Percentiles rank a stretch among this genome's conserved stretches.
These are phyloP conservation scores for Balansia obtecta DNA, from an alignment of 2,329 filamentous ascomycete genomes.

Conservation along the genomic window DNA sequence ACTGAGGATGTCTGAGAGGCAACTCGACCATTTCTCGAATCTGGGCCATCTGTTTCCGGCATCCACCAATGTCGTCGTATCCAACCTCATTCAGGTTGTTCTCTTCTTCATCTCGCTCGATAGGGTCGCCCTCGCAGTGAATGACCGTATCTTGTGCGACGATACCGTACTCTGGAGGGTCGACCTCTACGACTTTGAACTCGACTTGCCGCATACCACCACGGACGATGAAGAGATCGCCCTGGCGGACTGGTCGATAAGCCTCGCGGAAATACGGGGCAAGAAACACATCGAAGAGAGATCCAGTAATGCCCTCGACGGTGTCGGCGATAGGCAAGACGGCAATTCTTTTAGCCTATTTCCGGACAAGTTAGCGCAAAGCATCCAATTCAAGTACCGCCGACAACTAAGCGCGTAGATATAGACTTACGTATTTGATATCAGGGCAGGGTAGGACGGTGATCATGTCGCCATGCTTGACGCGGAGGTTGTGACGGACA, in stretches of 20 bases:
- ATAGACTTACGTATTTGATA: conserved; percentile 89
- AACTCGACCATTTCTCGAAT: conserved; percentile 98
- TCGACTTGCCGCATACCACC: conserved; percentile 98
- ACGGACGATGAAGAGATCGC: conserved; percentile 92
- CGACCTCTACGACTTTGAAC: conserved; percentile 98
- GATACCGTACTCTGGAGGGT: conserved; percentile 96
- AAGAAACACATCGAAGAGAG: conserved; percentile 97
- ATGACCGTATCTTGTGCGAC: conserved; percentile 98
- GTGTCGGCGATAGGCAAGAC: conserved; percentile 97
- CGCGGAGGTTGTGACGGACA: conserved; percentile 92
- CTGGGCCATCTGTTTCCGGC: conserved; percentile 99
- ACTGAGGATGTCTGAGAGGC: conserved; percentile 88
- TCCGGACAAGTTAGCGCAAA: too few species aligned
- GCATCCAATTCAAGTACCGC: too few species aligned
- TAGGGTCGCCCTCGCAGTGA: conserved; percentile 78
- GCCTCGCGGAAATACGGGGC: conserved; percentile 99
- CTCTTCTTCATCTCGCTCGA: conserved; percentile 97
- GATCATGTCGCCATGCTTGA: conserved; percentile 97
- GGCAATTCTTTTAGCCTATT: conserved; percentile 91
- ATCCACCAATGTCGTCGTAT: conserved; percentile 98
- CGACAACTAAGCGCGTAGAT: too few species aligned
- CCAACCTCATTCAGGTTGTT: conserved; percentile 98
- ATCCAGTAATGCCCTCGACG: conserved; percentile 93
- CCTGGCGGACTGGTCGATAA: conserved; percentile 92
- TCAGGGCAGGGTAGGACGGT: conserved; percentile 96